These are phyloP conservation scores for Magnolia officinalis DNA, from an alignment of 164 flowering plant genomes.

Conservation along the genomic window DNA sequence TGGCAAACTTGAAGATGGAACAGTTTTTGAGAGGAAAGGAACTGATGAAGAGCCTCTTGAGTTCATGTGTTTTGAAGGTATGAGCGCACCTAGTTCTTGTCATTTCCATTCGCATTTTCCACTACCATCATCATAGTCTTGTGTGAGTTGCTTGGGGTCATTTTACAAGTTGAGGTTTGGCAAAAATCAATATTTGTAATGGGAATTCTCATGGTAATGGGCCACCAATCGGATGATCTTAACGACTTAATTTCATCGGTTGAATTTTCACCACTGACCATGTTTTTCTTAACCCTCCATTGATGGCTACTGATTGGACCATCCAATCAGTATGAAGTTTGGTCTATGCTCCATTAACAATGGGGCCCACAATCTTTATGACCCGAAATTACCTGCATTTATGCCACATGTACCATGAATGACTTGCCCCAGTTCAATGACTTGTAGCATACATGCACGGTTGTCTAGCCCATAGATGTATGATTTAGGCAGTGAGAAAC, in stretches of 20 bases:
- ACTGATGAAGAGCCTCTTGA: constrained; percentile 38
- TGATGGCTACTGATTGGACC: not conserved
- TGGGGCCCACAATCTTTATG: not conserved
- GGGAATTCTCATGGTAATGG: not conserved
- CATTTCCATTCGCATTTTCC: not conserved
- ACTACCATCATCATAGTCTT: not conserved
- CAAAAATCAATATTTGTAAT: not conserved
- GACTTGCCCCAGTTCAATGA: too few relatives aligned
- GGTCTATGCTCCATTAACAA: not conserved
- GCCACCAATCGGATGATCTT: not conserved
- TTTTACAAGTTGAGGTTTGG: not conserved
- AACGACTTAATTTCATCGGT: too few relatives aligned
- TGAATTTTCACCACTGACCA: too few relatives aligned
- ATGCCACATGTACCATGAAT: not conserved
- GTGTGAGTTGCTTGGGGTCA: not conserved
- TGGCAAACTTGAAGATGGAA: constrained; percentile 41
- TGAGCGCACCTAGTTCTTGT: not conserved
- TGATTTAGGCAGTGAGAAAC: too few relatives aligned
- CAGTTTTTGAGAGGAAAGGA: constrained; percentile 41
- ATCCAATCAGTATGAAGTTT: not conserved
- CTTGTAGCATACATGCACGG: too few relatives aligned
- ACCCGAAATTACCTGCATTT: not conserved
- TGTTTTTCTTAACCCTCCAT: not conserved
- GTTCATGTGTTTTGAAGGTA: constrained; percentile 36
- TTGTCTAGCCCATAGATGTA: too few relatives aligned